Conservation (phyloP, 2,329 filamentous ascomycete species). For the Gliomastix tumulicola region DNA sequence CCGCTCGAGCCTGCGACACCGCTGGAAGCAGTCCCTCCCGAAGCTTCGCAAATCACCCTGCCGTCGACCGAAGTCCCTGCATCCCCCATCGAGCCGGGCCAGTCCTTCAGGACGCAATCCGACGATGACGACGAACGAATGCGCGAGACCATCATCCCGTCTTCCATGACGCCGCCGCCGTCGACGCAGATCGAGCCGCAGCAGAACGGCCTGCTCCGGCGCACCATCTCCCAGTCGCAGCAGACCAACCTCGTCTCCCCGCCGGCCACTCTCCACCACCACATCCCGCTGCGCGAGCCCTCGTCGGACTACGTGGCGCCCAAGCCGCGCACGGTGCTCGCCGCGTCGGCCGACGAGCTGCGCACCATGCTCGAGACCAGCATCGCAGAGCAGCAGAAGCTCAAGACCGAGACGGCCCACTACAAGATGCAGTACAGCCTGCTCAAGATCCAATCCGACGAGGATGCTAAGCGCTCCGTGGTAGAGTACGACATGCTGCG, state of each 20-base stretch:
- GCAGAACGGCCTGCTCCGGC: conserved; percentile 14
- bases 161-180: conserved; percentile 50
- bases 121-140: conserved; percentile 43
- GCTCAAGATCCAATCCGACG: conserved; percentile 74
- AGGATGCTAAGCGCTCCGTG: conserved; percentile 77
- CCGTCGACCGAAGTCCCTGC: conserved; percentile 49
- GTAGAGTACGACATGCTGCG: conserved; percentile 92
- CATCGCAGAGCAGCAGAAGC: conserved; percentile 48
- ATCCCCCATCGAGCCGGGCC: conserved; percentile 41
- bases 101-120: conserved; percentile 42
- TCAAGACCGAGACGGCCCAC: conserved; percentile 80
- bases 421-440: conserved; percentile 87
- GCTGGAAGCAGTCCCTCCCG: conserved; percentile 16
- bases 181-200: conserved; percentile 40
- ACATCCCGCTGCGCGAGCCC: conserved; percentile 18
- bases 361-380: conserved; percentile 47
- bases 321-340: conserved; percentile 39
- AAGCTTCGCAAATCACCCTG: conserved; percentile 45
- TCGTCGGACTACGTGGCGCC: conserved; percentile 38
- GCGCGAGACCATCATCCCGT: conserved; percentile 42
- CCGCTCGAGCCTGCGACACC: conserved; percentile 23
- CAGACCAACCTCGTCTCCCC: conserved; percentile 45
- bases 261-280: conserved; percentile 37
- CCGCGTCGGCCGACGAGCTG: conserved; percentile 48
- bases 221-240: conserved; percentile 31